Percentiles rank a stretch among this genome's conserved stretches.
Conservation (phyloP, 495 filamentous ascomycete genomes). For the Annulohypoxylon maeteangense region DNA sequence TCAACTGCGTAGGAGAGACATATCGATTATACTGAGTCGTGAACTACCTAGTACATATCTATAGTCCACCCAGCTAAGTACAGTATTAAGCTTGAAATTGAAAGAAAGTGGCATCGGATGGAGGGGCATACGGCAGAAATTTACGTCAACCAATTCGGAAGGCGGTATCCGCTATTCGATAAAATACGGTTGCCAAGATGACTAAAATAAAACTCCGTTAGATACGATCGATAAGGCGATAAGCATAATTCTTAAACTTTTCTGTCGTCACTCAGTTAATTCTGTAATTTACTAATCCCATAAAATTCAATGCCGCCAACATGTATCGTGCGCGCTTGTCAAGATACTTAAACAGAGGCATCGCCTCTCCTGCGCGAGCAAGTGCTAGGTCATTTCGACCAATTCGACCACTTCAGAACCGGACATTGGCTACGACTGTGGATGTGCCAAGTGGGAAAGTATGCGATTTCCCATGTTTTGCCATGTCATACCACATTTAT, state of each 20-base stretch:
- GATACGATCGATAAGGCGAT: slow-evolving; percentile 20
- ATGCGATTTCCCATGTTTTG: background rate
- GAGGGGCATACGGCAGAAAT: slow-evolving; percentile 26
- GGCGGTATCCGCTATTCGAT: slow-evolving; percentile 6
- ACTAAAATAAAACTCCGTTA: background rate
- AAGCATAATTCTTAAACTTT: slow-evolving; percentile 32
- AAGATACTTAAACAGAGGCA: slow-evolving; percentile 36
- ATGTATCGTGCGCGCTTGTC: slow-evolving; percentile 48
- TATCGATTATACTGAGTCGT: background rate
- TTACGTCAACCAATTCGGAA: background rate
- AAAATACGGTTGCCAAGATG: slow-evolving; percentile 3
- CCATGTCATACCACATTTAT: background rate
- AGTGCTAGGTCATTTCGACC: slow-evolving; percentile 30
- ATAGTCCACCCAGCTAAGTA: background rate
- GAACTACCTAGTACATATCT: background rate
- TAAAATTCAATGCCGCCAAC: slow-evolving; percentile 22
- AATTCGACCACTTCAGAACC: slow-evolving; percentile 31
- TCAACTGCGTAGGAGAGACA: background rate
- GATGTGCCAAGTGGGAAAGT: slow-evolving; percentile 44
- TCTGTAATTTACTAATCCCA: background rate
- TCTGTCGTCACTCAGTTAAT: slow-evolving; percentile 32
- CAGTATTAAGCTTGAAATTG: background rate
- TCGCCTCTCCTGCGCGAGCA: slow-evolving; percentile 37
- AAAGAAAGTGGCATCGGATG: slow-evolving; percentile 1
- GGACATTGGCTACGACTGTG: slow-evolving; percentile 43